phyloP scores from a whole-genome alignment of 352 stramenopile genomes.

The Globisporangium carolinianum region DNA sequence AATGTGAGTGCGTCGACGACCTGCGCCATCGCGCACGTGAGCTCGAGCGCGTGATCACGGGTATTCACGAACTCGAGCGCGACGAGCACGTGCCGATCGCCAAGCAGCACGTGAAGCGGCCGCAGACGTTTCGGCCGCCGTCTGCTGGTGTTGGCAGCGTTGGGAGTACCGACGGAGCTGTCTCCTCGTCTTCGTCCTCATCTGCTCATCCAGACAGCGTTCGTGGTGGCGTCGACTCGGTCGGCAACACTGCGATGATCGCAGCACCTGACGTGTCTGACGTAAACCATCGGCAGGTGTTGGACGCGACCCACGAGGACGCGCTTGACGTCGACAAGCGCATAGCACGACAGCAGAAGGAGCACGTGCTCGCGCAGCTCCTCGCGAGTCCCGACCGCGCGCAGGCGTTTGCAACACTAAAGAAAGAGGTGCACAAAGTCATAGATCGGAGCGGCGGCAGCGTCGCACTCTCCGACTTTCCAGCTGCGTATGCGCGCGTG shows the following conservation, averaged over 20 bases:
- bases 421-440: conserved; percentile 70
- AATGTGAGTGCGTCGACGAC: conserved; percentile 5
- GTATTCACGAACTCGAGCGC: conserved; percentile 55
- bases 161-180: too few relatives aligned
- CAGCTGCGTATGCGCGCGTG: conserved; percentile 37
- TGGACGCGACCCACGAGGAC: conserved; percentile 25
- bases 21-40: conserved; percentile 17
- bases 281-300: conserved; percentile 32
- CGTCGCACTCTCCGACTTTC: conserved; percentile 45
- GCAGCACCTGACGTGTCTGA: neutral
- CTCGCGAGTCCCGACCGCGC: conserved; percentile 33
- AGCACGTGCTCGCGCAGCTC: conserved; percentile 41
- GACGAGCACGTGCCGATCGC: conserved; percentile 46
- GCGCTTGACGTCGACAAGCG: conserved; percentile 10
- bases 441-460: conserved; percentile 49
- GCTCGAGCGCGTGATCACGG: conserved; percentile 47
- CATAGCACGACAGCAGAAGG: conserved; percentile 27
- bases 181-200: too few relatives aligned
- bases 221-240: conserved; percentile 8
- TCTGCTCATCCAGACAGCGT: neutral
- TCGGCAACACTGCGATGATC: neutral
- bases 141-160: conserved; percentile 11
- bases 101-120: conserved; percentile 54
- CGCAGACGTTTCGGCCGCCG: conserved; percentile 21
- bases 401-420: conserved; percentile 49